phyloP scores from a whole-genome alignment of 179 eudicot species.

The Vitellaria paradoxa region DNA sequence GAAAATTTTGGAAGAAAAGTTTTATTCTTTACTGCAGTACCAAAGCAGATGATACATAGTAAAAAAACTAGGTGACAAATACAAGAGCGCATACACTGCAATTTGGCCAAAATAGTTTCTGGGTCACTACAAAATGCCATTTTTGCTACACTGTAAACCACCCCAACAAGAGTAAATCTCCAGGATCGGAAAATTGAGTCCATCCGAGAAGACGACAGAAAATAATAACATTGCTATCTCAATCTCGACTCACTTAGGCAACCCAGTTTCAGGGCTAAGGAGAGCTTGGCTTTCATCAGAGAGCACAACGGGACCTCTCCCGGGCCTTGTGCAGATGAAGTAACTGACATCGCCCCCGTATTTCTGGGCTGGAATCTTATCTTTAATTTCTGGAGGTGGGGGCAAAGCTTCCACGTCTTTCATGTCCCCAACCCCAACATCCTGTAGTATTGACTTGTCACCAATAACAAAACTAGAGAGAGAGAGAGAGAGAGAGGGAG shows the following conservation, averaged over 20 bases:
- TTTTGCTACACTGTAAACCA: too few relatives aligned
- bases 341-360: slow-evolving; percentile 70
- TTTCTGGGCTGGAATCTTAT: slow-evolving; percentile 34
- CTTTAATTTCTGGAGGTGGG: slow-evolving; percentile 62
- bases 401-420: slow-evolving; percentile 67
- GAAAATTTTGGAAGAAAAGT: neutral
- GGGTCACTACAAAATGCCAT: neutral
- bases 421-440: slow-evolving; percentile 63
- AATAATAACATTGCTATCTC: neutral
- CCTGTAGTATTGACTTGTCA: slow-evolving; percentile 25
- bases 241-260: slow-evolving; percentile 56
- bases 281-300: slow-evolving; percentile 71
- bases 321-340: slow-evolving; percentile 89
- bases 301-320: slow-evolving; percentile 71
- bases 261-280: slow-evolving; percentile 69
- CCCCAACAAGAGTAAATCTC: too few relatives aligned
- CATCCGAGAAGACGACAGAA: neutral
- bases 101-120: neutral
- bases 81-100: neutral
- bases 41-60: slow-evolving; percentile 5
- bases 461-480: slow-evolving; percentile 14
- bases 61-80: neutral
- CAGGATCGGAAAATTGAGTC: neutral
- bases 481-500: neutral
- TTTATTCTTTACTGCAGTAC: neutral